Evolutionary conservation across 1,284 basidiomycete species (phyloP).

Genomic region (Rhodotorula sp.): DNA sequence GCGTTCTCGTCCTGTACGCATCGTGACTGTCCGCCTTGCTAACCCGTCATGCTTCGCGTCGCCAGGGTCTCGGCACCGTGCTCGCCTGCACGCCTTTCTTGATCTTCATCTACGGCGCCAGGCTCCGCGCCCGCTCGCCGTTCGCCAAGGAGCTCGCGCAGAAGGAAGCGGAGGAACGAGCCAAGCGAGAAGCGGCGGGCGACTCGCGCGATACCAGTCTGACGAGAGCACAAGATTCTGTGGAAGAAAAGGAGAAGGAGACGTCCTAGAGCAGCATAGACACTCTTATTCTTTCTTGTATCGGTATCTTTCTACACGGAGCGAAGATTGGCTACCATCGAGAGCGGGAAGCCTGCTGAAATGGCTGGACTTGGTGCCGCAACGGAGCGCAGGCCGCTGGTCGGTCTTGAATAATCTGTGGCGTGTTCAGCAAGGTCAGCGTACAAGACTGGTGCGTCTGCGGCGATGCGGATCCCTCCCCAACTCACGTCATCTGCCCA

Average conservation of each 20-base stretch:
- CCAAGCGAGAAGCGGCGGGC: slow-evolving; percentile 61
- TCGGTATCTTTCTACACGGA: neutral
- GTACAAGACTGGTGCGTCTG: rapidly evolving
- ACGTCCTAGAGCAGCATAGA: neutral
- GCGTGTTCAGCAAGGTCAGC: too few relatives aligned
- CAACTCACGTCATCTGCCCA: slow-evolving; percentile 35
- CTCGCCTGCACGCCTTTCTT: slow-evolving; percentile 36
- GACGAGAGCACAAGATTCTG: slow-evolving; percentile 42
- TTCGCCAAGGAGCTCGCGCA: slow-evolving; percentile 63
- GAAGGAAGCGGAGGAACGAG: slow-evolving; percentile 67
- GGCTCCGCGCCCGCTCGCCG: slow-evolving; percentile 25
- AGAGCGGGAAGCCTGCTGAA: slow-evolving; percentile 1
- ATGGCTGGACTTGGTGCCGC: slow-evolving; percentile 5
- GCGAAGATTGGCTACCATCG: neutral
- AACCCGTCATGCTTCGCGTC: neutral
- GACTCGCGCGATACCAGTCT: slow-evolving; percentile 69
- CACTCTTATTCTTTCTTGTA: neutral
- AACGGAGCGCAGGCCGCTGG: slow-evolving; percentile 25
- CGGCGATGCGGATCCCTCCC: too few relatives aligned
- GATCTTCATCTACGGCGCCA: slow-evolving; percentile 28
- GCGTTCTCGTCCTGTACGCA: neutral
- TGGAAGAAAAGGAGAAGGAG: neutral
- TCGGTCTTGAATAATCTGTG: slow-evolving; percentile 19
- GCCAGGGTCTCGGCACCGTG: slow-evolving; percentile 21
- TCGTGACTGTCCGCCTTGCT: neutral